Evolutionary conservation across 192 early-diverging fungal genomes (phyloP).

Genomic region (Podila horticola): DNA sequence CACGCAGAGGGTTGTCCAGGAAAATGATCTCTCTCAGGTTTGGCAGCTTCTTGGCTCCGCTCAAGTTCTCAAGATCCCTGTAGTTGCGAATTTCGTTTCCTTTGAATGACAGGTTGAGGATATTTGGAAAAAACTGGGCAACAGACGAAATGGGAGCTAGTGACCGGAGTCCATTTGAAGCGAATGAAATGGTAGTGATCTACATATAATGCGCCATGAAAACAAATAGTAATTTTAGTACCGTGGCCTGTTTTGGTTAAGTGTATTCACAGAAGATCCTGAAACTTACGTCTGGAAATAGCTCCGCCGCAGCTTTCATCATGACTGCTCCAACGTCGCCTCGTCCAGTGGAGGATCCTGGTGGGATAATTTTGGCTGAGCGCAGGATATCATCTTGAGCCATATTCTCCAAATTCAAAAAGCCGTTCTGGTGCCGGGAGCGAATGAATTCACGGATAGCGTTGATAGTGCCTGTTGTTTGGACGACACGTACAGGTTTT

Average conservation of each 20-base stretch:
- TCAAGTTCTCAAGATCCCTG: conserved; percentile 46
- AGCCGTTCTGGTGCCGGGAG: conserved; percentile 20
- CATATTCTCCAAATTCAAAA: conserved; percentile 42
- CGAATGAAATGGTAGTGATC: conserved; percentile 54
- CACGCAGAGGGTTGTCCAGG: conserved; percentile 51
- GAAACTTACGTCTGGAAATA: conserved; percentile 30
- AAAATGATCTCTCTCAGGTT: conserved; percentile 53
- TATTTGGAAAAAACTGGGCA: conserved; percentile 46
- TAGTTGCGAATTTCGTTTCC: conserved; percentile 52
- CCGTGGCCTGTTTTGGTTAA: background rate
- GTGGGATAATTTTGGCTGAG: conserved; percentile 11
- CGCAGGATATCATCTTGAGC: conserved; percentile 16
- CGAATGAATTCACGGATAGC: conserved; percentile 21
- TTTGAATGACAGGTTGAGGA: conserved; percentile 56
- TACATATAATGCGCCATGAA: conserved; percentile 5
- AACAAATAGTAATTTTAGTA: background rate
- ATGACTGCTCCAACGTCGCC: conserved; percentile 33
- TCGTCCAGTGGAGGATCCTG: conserved; percentile 10
- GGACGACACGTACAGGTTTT: background rate
- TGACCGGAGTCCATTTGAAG: conserved; percentile 41
- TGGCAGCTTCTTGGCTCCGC: conserved; percentile 33
- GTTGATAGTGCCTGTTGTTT: conserved; percentile 18
- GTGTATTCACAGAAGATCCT: background rate
- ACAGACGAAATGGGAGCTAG: conserved; percentile 35
- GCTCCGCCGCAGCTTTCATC: conserved; percentile 28